phyloP scores from a whole-genome alignment of 2,329 filamentous ascomycete species.

The Fusarium torulosum region DNA sequence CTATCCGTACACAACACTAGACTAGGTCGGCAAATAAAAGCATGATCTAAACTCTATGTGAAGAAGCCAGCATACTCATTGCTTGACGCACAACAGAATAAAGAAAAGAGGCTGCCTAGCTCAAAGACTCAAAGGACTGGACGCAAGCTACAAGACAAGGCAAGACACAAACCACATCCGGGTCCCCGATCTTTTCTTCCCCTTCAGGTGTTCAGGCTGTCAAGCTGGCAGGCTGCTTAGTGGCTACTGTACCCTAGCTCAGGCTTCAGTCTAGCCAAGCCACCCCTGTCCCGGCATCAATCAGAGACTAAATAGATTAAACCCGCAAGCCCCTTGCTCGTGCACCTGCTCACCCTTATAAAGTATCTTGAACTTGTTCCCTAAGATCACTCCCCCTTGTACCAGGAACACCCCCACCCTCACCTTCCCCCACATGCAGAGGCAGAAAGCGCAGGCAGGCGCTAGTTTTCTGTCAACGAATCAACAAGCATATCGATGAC shows the following conservation, averaged over 20 bases:
- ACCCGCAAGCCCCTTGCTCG: slow-evolving; percentile 4
- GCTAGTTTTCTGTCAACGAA: slow-evolving; percentile 37
- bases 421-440: slow-evolving; percentile 18
- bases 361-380: slow-evolving; percentile 17
- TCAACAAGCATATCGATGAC: slow-evolving; percentile 44
- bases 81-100: too few relatives aligned
- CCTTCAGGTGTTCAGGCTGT: not conserved
- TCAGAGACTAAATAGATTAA: slow-evolving; percentile 42
- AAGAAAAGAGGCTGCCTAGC: slow-evolving; percentile 7
- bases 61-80: not conserved
- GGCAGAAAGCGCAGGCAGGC: not conserved
- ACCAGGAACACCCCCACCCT: not conserved
- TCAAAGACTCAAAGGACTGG: not conserved
- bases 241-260: slow-evolving; percentile 32
- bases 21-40: not conserved
- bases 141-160: not conserved
- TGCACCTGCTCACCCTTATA: slow-evolving; percentile 6
- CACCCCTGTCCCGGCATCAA: slow-evolving; percentile 29
- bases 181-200: slow-evolving; percentile 1
- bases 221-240: not conserved
- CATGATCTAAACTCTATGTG: not conserved
- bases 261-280: slow-evolving; percentile 1
- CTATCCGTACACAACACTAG: not conserved
- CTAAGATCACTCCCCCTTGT: slow-evolving; percentile 4
- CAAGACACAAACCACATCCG: slow-evolving; percentile 5